Evolutionary conservation across 768 basidiomycete species (phyloP), one percentile per base, ranked within the genome.

Genomic region (Lactarius hengduanensis): DNA sequence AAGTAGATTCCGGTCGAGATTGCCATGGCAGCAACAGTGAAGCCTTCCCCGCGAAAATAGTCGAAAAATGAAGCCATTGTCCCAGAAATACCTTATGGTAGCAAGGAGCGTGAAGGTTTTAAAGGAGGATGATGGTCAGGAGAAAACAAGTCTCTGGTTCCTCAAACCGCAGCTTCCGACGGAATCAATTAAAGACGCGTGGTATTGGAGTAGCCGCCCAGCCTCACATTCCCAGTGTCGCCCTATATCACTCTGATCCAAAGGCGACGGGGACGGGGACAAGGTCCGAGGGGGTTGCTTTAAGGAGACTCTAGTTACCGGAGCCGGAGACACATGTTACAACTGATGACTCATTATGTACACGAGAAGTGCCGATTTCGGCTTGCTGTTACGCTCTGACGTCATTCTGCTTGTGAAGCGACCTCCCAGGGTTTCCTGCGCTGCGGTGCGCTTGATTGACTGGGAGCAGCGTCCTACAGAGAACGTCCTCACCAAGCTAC

Each of bases 351-450:
- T 41, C 41, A 47, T n/a, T 11, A n/a, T 47, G n/a, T 47, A 28
- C 28, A 54, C 38, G 38, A 40, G 11, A 40, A 45, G 20, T 45
- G 43, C 43, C 20, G 8, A 20, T n/a, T n/a, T 45, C 43, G 43
- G 43, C 28, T 7, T 40, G 15, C 13, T 15, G 38, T 38, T 15
- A 15, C 13, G 18, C 30, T 34, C 41, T 61, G 59, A 62, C 32
- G 40, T 62, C 62, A 67, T 59, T 32, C 36, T 2, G 40, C 15
- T 8, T 34, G 20, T 50, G 26, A 40, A n/a, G 47, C 41, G 40
- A 57, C 22, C 75, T 91, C 90, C 90, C 90, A 91, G 50, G 90
- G 90, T 69, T 91, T 91, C 77, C 78, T 85, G 66, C 84, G 80
- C 18, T 77, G 69, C 7, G 79, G 72, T 2, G 82, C 77, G 34